Base-by-base conservation (phyloP, 1,284 basidiomycete genomes). In the Microbotryum lychnidis-dioicae region DNA sequence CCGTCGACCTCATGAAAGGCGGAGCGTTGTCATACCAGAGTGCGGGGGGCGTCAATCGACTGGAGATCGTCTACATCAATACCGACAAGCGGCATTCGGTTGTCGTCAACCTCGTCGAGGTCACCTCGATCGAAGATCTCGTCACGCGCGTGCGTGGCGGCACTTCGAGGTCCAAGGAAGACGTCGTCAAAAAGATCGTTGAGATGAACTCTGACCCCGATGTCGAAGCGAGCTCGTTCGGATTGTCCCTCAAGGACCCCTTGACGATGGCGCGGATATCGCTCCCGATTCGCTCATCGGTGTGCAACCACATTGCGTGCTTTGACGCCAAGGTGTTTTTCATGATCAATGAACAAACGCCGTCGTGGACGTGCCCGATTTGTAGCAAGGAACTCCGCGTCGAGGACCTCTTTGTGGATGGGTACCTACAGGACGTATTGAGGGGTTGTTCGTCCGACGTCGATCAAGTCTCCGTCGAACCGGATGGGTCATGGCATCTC, bases 321-420 rank as follows among this genome's bases (percentile, higher is more conserved):
- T 99, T 98, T 74, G 96, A 98, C 75, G 92, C 93, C 0, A 81
- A 82, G 23, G 91, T 88, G 55, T 98, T 93, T 90, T 91, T 88
- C 71, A 87, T 87, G 25, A 84, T 96, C 73, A 98, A 97, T 83
- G 89, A 94, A 71, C 87, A 91, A 76, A 94, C 93, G 6, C 96
- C 96, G 0, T 92, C 91, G 37, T 99, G 91, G 88, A 76, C 87
- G 47, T 98, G 96, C 75, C 94, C 96, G n/a, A 86, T 92, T 46
- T 98, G 96, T 76, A 89, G 89, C 74, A 86, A 84, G 71, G 78
- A 80, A 37, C 76, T 98, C 59, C 83, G 86, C 66, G 79, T 84
- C 14, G 86, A 88, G 46, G 89, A 97, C 62, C 77, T 99, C 37
- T 86, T 94, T 54, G 82, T 96, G 64, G 94, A 98, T 74, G 91